Evolutionary conservation across 2,329 filamentous ascomycete genomes (phyloP).

Genomic region (Saccharata proteae): DNA sequence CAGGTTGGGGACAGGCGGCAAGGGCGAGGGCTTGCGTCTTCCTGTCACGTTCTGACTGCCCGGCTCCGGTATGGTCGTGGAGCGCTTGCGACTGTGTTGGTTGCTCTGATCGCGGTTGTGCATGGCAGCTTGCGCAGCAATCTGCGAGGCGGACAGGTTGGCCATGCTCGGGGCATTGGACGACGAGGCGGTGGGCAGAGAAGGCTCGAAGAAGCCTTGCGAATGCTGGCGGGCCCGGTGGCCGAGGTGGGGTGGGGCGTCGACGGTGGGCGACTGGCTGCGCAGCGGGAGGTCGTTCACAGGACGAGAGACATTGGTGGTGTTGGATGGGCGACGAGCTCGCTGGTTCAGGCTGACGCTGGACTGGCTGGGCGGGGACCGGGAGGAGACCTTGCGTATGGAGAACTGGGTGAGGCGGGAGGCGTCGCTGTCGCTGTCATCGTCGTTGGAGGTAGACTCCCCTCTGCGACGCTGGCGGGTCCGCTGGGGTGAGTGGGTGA

Average conservation of each 20-base stretch:
- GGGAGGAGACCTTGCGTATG: slow-evolving; percentile 18
- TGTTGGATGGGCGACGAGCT: too few relatives aligned
- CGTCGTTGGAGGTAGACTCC: slow-evolving; percentile 8
- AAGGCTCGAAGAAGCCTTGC: slow-evolving; percentile 66
- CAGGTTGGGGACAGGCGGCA: slow-evolving; percentile 37
- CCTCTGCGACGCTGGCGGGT: slow-evolving; percentile 1
- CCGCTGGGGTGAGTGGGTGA: slow-evolving; percentile 4
- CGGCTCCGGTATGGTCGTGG: slow-evolving; percentile 57
- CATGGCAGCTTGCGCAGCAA: slow-evolving; percentile 67
- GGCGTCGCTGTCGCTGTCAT: slow-evolving; percentile 24
- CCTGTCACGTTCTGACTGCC: slow-evolving; percentile 15
- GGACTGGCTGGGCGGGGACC: slow-evolving; percentile 19
- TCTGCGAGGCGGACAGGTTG: slow-evolving; percentile 55
- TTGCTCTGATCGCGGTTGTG: slow-evolving; percentile 45
- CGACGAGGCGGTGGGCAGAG: slow-evolving; percentile 49
- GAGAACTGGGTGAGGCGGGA: slow-evolving; percentile 24
- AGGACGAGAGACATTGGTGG: slow-evolving; percentile 14
- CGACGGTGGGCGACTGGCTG: slow-evolving; percentile 32
- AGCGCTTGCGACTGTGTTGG: slow-evolving; percentile 50
- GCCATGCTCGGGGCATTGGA: slow-evolving; percentile 43
- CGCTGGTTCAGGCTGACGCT: slow-evolving; percentile 15
- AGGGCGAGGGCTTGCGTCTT: slow-evolving; percentile 36
- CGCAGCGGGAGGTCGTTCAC: slow-evolving; percentile 20
- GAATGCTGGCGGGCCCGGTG: slow-evolving; percentile 57
- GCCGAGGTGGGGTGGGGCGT: slow-evolving; percentile 30